phyloP scores from a whole-genome alignment of 2,329 filamentous ascomycete genomes.

The Pyrenochaeta sp. region DNA sequence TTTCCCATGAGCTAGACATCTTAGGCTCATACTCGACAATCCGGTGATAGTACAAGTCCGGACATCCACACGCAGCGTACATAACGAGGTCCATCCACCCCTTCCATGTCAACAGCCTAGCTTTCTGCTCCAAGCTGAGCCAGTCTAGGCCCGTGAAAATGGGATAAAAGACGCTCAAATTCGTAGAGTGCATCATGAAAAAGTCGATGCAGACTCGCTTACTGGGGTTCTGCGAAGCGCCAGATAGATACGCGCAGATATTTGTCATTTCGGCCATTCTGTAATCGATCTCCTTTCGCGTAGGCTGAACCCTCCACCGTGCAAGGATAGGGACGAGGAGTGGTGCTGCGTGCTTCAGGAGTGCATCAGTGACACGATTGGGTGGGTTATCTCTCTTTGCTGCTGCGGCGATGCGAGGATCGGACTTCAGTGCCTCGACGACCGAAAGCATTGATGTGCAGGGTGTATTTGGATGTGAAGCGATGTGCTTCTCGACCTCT shows the following conservation, averaged over 20 bases:
- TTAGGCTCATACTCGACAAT: slow-evolving; percentile 7
- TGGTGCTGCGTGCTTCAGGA: slow-evolving; percentile 67
- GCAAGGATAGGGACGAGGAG: slow-evolving; percentile 68
- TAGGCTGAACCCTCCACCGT: slow-evolving; percentile 57
- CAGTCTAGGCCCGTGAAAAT: slow-evolving; percentile 67
- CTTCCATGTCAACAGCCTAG: slow-evolving; percentile 79
- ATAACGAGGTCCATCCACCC: slow-evolving; percentile 41
- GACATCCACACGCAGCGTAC: slow-evolving; percentile 15
- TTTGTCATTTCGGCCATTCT: slow-evolving; percentile 73
- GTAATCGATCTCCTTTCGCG: slow-evolving; percentile 61
- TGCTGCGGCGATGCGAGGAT: slow-evolving; percentile 64
- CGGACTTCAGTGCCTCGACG: slow-evolving; percentile 63
- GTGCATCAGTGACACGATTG: slow-evolving; percentile 72
- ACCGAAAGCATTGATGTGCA: slow-evolving; percentile 61
- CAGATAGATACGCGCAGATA: slow-evolving; percentile 62
- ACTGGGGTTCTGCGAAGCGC: slow-evolving; percentile 67
- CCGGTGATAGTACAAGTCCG: slow-evolving; percentile 6
- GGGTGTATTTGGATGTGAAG: slow-evolving; percentile 29
- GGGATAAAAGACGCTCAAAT: slow-evolving; percentile 73
- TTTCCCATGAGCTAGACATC: slow-evolving; percentile 4
- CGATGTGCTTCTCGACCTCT: slow-evolving; percentile 58
- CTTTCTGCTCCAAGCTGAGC: slow-evolving; percentile 67
- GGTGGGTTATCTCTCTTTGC: slow-evolving; percentile 57
- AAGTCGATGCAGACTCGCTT: slow-evolving; percentile 73
- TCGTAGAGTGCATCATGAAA: slow-evolving; percentile 78